Evolutionary conservation across 2,329 filamentous ascomycete genomes (phyloP).

Genomic region (Penicillium griseofulvum): DNA sequence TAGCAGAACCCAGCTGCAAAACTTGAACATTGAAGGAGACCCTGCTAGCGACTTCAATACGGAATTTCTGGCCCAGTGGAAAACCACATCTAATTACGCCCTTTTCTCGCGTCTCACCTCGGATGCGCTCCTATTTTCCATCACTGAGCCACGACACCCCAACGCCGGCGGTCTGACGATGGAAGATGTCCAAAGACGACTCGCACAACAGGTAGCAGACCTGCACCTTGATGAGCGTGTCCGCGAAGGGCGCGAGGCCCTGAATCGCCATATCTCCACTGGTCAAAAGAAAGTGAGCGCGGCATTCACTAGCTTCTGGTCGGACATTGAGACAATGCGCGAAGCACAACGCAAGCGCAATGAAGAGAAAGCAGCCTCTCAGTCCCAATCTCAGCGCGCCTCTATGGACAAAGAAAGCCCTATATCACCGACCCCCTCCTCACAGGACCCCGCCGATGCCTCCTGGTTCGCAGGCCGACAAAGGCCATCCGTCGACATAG

Average conservation of each 20-base stretch:
- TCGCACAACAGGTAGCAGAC: constrained; percentile 89
- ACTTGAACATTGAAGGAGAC: constrained; percentile 69
- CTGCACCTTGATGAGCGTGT: constrained; percentile 90
- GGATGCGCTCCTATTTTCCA: constrained; percentile 87
- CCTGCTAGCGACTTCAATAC: constrained; percentile 77
- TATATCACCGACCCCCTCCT: constrained; percentile 26
- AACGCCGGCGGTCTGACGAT: constrained; percentile 90
- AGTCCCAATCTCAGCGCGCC: constrained; percentile 31
- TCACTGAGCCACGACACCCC: constrained; percentile 88
- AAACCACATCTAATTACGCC: constrained; percentile 81
- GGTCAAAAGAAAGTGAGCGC: constrained; percentile 84
- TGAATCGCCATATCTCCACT: constrained; percentile 85
- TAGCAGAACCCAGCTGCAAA: constrained; percentile 54
- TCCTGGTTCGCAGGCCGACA: constrained; percentile 33
- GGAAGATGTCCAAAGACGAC: constrained; percentile 86
- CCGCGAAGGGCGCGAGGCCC: constrained; percentile 74
- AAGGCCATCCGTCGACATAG: constrained; percentile 47
- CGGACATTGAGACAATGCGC: constrained; percentile 79
- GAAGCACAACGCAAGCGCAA: constrained; percentile 64
- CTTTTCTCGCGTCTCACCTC: constrained; percentile 75
- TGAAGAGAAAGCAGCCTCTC: constrained; percentile 32
- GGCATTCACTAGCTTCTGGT: constrained; percentile 83
- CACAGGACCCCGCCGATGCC: constrained; percentile 11
- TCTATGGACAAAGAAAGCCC: constrained; percentile 28
- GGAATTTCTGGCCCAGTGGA: constrained; percentile 87